Conservation (phyloP, 495 filamentous ascomycete species). For the Tuber aestivum region DNA sequence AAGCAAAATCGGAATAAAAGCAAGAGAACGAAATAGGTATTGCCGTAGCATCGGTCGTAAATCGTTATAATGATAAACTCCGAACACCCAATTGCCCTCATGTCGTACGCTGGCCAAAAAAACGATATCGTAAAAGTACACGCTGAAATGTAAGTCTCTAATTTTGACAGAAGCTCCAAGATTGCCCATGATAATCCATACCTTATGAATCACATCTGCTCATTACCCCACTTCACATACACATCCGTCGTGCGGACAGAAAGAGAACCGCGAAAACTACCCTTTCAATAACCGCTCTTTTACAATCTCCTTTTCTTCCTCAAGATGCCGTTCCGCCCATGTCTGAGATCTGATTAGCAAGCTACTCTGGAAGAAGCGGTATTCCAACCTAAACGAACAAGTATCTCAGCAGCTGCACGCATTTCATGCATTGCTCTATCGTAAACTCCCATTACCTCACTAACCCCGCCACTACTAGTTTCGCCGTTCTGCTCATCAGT, state of each 20-base stretch:
- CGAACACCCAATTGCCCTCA: neutral
- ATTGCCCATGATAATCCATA: neutral
- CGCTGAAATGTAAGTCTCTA: neutral
- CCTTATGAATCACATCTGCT: neutral
- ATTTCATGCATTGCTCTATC: constrained; percentile 36
- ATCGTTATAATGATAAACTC: neutral
- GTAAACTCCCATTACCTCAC: constrained; percentile 33
- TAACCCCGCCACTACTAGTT: constrained; percentile 16
- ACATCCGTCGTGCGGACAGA: neutral
- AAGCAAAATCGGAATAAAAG: neutral
- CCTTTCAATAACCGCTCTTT: constrained; percentile 29
- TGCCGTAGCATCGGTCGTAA: neutral
- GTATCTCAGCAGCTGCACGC: constrained; percentile 34
- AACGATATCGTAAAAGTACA: neutral
- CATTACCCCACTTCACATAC: neutral
- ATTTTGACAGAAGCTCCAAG: neutral
- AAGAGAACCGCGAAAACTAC: constrained; percentile 10
- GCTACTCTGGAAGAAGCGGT: neutral
- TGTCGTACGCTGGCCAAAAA: neutral
- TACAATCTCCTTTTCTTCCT: constrained; percentile 28
- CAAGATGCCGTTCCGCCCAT: constrained; percentile 30
- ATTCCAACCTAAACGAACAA: constrained; percentile 14
- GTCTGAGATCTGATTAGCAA: constrained; percentile 12
- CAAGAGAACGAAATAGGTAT: neutral
- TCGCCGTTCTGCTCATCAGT: constrained; percentile 8